Conservation (phyloP, 257 asterid genomes). For the Marsdenia floribunda region DNA sequence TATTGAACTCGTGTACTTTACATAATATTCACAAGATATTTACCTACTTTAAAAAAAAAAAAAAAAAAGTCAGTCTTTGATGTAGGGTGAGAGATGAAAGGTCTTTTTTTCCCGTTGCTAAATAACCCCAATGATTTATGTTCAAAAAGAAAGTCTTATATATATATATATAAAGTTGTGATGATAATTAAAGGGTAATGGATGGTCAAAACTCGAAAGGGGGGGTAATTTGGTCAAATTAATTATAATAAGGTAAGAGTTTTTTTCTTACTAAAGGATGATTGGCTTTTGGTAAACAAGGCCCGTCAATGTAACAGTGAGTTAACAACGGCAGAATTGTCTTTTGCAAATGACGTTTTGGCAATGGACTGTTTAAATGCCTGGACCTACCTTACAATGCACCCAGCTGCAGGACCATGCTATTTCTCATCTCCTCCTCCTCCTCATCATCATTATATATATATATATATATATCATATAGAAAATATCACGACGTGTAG, state of each 20-base stretch:
- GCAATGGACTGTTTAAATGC: background rate
- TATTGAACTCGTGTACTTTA: too few relatives aligned
- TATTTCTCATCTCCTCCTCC: background rate
- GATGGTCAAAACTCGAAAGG: background rate
- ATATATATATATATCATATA: too few relatives aligned
- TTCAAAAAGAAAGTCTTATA: background rate
- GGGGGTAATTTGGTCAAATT: background rate
- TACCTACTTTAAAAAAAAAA: too few relatives aligned
- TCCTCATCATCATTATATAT: too few relatives aligned
- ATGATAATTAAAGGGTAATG: background rate
- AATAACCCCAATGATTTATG: background rate
- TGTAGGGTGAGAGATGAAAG: background rate
- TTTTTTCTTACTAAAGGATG: background rate
- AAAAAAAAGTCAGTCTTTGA: background rate
- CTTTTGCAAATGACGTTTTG: slow-evolving; percentile 7
- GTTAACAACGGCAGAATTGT: slow-evolving; percentile 11
- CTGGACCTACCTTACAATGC: background rate
- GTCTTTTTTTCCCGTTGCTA: background rate
- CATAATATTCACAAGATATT: too few relatives aligned
- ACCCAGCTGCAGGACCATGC: background rate
- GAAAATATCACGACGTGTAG: too few relatives aligned
- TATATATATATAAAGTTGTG: background rate
- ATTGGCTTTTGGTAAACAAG: background rate
- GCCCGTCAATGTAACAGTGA: slow-evolving; percentile 8
- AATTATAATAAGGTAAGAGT: background rate